Base-by-base conservation (phyloP, 2,329 filamentous ascomycete genomes). In the Albifimbria verrucaria region DNA sequence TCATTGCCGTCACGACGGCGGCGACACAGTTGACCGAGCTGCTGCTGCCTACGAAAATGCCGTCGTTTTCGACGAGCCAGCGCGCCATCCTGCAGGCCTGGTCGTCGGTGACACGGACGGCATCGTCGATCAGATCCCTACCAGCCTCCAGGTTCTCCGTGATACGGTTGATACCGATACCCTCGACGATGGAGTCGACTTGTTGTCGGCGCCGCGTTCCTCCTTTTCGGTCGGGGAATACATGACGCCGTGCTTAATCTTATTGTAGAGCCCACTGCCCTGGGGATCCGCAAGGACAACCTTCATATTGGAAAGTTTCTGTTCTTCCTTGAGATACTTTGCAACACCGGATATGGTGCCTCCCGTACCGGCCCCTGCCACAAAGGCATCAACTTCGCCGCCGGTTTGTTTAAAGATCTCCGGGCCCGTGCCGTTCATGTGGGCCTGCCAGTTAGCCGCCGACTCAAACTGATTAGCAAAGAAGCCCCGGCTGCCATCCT, bases 391-490 rank as follows among this genome's bases (percentile, higher is more conserved):
- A 2, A 97, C 65, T 7, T 71, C 71, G 0, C 90, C 90, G 22
- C 77, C 80, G 6, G 89, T 89, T 73, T 99, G 94, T 1, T 77
- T 73, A 63, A 83, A 88, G 59, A 99, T 94, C 74, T 99, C 94
- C 0, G 93, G 94, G 0, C 94, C 94, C 0, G 94, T 99, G 15
- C 85, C 83, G 20, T 80, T 76, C 62, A 87, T 85, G 73, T 99
- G 94, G 1, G 94, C 92, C 45, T 81, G 78, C 81, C 88, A 96
- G 72, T 99, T 99, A 26, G 92, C 90, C 49, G 84, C 77, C 23
- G 89, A 93, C 74, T 99, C 94, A 66, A 99, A 99, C 68, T 99
- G 94, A 69, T 99, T 90, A 1, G 93, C 92, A 68, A 97, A 99
- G 72, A 96, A 92, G 21, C 94, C 94, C 49, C 83, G 79, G 58